Base-by-base conservation (phyloP, 345 rosid genomes). In the Euphorbia tirucalli region DNA sequence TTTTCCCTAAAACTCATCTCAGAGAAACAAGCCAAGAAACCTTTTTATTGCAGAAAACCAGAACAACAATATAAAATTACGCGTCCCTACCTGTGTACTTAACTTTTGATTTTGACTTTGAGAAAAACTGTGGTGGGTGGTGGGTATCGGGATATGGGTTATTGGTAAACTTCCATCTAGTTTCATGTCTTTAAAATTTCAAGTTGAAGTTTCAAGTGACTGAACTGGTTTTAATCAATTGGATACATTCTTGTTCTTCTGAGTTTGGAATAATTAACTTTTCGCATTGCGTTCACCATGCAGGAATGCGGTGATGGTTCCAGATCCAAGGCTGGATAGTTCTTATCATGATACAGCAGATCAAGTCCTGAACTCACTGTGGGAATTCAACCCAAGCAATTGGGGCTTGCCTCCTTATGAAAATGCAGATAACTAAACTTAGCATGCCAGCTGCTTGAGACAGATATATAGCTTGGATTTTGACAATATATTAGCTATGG, bases 221-320 rank as follows among this genome's bases (percentile, higher is more conserved):
- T 46, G 18, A 15, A 46, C 16, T 46, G 50, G 50, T 15, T 2
- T 3, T 11, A 46, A n/a, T n/a, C n/a, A n/a, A 46, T 11, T 46
- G 50, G 50, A 46, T 46, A 10, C 50, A 2, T 9, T 46, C 18
- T 15, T 15, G 3, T 15, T 46, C 8, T 46, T 46, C 18, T 11
- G 50, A 50, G 0, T 50, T 50, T 50, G 15, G 60, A 8, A 60
- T 30, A 14, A 22, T 28, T 60, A 15, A 30, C 16, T 11, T 60
- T 28, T 60, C 32, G n/a, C n/a, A 7, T 18, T 57, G 27, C 35
- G 5, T n/a, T 32, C 35, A 11, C 52, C 16, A 14, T 63, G 73
- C 85, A 94, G 93, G 98, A 80, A 76, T 57, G 95, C 76, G 13
- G 86, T 86, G 39, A 88, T 94, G 98, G 96, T 94, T 73, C 96